Base-by-base conservation (phyloP, 805 yeast genomes). In the Grigorovia yakushimaensis region DNA sequence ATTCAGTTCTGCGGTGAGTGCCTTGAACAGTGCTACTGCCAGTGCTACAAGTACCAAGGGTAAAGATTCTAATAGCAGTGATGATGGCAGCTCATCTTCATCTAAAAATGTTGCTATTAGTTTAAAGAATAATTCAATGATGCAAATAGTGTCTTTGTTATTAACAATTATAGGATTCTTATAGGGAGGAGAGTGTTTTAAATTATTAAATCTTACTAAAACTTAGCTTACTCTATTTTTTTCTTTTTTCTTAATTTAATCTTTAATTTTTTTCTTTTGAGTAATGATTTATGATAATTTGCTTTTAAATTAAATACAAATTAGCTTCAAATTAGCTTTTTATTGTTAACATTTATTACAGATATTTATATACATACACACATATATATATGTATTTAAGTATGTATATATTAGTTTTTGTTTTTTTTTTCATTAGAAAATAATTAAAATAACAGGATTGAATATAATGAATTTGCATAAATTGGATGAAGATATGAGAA, bases 1-100 rank as follows among this genome's bases (percentile, higher is more conserved):
- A 17, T 36, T 45, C 19, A 17, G 52, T 27, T 46, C 54, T 10
- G 41, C 52, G 17, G 35, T 50, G 7, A 41, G 55, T 20, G 11
- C 50, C 38, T 30, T 52, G 5, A 41, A 37, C 7, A 39, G 49
- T 20, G 45, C 44, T 9, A 23, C 47, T 27, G 39, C 41, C 17
- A n/a, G 43, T 35, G 18, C 51, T n/a, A 19, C 42, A 5, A 15
- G 30, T 17, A 21, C 42, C 5, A 39, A 39, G 19, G 19, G 42
- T 22, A 39, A 21, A 7, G 11, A 35, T 17, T 24, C 51, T 15
- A 37, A 47, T 15, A 35, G 39, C 18, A 37, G 18, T n/a, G 23
- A 47, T 10, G 19, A 50, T 3, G 15, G 45, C 4, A 37, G 45
- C 11, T 44, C 47, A 6, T 39, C 40, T 23, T 23, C 43, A 15